Base-by-base conservation (phyloP, 164 flowering plant species). In the Saururus chinensis region DNA sequence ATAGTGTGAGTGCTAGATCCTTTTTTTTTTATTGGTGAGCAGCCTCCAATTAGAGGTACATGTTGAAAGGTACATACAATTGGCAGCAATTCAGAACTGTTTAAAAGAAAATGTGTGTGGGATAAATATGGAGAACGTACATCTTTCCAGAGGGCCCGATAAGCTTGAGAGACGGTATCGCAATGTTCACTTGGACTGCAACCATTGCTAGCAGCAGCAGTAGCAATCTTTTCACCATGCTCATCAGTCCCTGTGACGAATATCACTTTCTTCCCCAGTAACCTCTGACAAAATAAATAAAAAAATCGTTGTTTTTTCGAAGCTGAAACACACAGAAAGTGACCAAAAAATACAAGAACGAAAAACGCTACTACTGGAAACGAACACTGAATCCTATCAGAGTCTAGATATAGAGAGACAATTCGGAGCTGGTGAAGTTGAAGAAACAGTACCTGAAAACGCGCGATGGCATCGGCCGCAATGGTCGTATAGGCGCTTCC, bases 401-500 rank as follows among this genome's bases (percentile, higher is more conserved):
- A n/a, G n/a, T n/a, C n/a, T n/a, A n/a, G n/a, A n/a, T n/a, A n/a
- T n/a, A n/a, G n/a, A n/a, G n/a, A n/a, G n/a, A n/a, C n/a, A n/a
- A n/a, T n/a, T n/a, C n/a, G n/a, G n/a, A n/a, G n/a, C n/a, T n/a
- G n/a, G n/a, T n/a, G n/a, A n/a, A 41, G 45, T 13, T 13, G 12
- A 0, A 41, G 45, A 41, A 8, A 41, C 8, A 41, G 17, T 30
- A 89, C 98, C 96, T 93, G 96, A 69, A 93, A 93, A 11, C 99
- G 88, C 24, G 99, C 90, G 66, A 93, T 80, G 66, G 92, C 85
- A 60, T 93, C 99, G 25, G 96, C 97, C n/a, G 96, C 96, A 52
- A 92, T 86, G 67, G 98, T 92, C 62, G 98, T 83, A 76, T 92
- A 92, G 48, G 98, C 98, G 60, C 98, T 92, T 60, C 99, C 99